Percentiles rank a stretch among this genome's conserved stretches.
Conservation (phyloP, 2,329 filamentous ascomycete species). For the Graphilbum sp. region DNA sequence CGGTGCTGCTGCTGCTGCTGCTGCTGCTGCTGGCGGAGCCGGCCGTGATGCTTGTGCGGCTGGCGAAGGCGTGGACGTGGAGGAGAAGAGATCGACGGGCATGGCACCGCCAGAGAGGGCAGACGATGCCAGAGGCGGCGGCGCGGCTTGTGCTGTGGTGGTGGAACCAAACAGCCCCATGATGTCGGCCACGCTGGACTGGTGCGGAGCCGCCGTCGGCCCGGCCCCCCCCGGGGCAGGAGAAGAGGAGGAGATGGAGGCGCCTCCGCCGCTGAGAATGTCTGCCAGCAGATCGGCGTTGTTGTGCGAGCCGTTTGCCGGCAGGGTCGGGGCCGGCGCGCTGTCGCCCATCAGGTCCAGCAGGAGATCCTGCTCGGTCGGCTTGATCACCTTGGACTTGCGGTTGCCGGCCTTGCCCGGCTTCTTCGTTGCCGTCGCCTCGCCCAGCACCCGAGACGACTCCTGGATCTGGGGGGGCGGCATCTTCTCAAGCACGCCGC, state of each 20-base stretch:
- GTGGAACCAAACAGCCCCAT: slow-evolving; percentile 67
- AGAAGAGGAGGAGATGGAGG: slow-evolving; percentile 15
- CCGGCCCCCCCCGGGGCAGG: slow-evolving; percentile 25
- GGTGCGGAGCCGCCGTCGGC: slow-evolving; percentile 28
- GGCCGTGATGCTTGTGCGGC: no score
- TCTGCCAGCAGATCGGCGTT: slow-evolving; percentile 82
- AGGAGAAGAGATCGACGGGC: no score
- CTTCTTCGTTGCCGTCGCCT: slow-evolving; percentile 45
- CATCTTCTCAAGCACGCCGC: slow-evolving; percentile 93
- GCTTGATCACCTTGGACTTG: slow-evolving; percentile 62
- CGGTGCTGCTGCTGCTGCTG: slow-evolving; percentile 18
- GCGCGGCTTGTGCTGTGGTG: no score
- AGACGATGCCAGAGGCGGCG: slow-evolving; percentile 34
- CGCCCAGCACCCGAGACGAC: slow-evolving; percentile 77
- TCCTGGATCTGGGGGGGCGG: slow-evolving; percentile 93
- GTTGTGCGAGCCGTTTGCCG: slow-evolving; percentile 45
- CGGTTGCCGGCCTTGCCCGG: slow-evolving; percentile 53
- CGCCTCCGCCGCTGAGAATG: slow-evolving; percentile 65
- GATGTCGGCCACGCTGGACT: slow-evolving; percentile 52
- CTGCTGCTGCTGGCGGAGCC: slow-evolving; percentile 11
- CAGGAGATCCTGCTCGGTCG: slow-evolving; percentile 79
- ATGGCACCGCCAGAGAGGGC: not conserved
- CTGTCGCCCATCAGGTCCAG: slow-evolving; percentile 79
- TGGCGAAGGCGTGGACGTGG: slow-evolving; percentile 29
- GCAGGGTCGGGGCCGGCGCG: slow-evolving; percentile 36